Base-by-base conservation (phyloP, 306 rosid species). In the Gillenia trifoliata region DNA sequence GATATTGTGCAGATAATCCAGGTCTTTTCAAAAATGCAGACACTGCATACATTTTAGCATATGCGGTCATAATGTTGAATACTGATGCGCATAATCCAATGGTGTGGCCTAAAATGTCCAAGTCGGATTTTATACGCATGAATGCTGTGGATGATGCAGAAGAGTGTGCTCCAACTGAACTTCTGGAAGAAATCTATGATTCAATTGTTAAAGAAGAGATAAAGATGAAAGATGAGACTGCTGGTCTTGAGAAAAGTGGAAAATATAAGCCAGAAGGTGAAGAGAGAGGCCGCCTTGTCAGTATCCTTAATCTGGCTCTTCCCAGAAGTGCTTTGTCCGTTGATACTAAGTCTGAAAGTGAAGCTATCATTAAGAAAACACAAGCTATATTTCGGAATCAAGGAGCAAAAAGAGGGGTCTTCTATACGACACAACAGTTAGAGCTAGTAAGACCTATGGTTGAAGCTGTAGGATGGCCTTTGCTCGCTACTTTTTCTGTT, bases 361-460 rank as follows among this genome's bases (percentile, higher is more conserved):
- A 92, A 80, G 91, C 95, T 75, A 95, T 95, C 77, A 83, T 95
- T 77, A 95, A 88, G 90, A 88, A 90, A 88, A 87, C 98, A 66
- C 99, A 95, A 78, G 89, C 89, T 72, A 95, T 92, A 79, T 92
- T 95, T 82, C 86, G 91, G 73, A 95, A 87, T 77, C 88, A 84
- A 78, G 96, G 90, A 70, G 92, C 84, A 76, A 88, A 92, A 82
- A 85, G 92, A 76, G 99, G 99, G 50, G 91, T 92, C 72, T 95
- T 95, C 85, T 82, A 95, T 81, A 89, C 97, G 40, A 85, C 99
- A 49, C 92, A 90, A 77, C 96, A 89, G 82, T 88, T 92, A 77
- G 99, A 95, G 81, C 99, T 95, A 87, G 97, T 95, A 83, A 88
- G 98, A 90, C 99, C 99, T 73, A 95, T 95, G 99, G 99, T 95